Evolutionary conservation across 495 filamentous ascomycete species (phyloP).

Genomic region (Tetracladium setigerum): DNA sequence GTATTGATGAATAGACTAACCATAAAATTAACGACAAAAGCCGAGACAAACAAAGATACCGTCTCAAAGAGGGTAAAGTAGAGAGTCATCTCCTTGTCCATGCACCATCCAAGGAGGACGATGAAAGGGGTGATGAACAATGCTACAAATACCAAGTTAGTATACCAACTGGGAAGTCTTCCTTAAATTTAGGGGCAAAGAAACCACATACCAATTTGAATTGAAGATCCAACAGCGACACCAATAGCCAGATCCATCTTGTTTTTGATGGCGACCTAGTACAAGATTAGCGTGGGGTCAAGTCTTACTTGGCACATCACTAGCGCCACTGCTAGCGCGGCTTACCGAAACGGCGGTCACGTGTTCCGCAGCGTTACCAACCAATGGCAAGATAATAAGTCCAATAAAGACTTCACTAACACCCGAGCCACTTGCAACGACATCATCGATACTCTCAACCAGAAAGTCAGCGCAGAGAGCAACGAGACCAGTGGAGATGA

Average conservation of each 20-base stretch:
- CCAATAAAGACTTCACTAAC: constrained; percentile 79
- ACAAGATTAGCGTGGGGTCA: no score
- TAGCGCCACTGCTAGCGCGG: no score
- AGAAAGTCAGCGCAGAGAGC: constrained; percentile 85
- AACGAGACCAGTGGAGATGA: constrained; percentile 71
- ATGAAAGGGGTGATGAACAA: constrained; percentile 85
- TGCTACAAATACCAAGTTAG: constrained; percentile 34
- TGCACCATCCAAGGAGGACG: constrained; percentile 82
- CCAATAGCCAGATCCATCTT: constrained; percentile 95
- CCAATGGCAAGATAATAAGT: constrained; percentile 81
- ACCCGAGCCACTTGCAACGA: constrained; percentile 51
- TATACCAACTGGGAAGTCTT: not conserved
- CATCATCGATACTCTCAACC: constrained; percentile 67
- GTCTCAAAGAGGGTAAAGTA: constrained; percentile 95
- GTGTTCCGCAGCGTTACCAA: constrained; percentile 90
- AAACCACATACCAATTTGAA: constrained; percentile 63
- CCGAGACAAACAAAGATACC: constrained; percentile 74
- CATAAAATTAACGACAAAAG: constrained; percentile 85
- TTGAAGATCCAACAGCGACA: constrained; percentile 79
- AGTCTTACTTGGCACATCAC: no score
- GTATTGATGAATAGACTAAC: no score
- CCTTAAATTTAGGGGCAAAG: not conserved
- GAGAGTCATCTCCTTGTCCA: constrained; percentile 74
- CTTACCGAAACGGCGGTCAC: constrained; percentile 83
- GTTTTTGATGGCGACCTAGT: constrained; percentile 84